Conservation (phyloP, 2,329 filamentous ascomycete species). For the Byssothecium circinans region DNA sequence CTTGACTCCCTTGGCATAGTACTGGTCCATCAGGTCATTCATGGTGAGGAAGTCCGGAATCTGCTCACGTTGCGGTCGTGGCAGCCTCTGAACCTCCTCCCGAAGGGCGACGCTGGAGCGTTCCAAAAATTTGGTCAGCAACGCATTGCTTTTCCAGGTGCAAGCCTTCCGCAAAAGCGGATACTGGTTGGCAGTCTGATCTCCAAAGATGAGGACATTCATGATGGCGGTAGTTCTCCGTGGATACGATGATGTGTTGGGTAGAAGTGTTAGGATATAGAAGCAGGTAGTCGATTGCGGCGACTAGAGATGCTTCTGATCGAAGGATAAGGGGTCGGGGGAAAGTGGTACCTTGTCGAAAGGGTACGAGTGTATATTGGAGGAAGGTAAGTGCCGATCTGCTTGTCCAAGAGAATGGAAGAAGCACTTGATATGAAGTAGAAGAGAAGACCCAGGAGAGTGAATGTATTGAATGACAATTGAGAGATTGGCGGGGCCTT, state of each 20-base stretch:
- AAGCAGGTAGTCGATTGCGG: conserved; percentile 1
- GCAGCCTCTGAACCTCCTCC: conserved; percentile 61
- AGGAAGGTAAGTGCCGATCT: not conserved
- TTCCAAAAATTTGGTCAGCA: conserved; percentile 65
- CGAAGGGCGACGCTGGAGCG: conserved; percentile 60
- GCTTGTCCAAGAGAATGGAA: conserved; percentile 9
- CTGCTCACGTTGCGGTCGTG: conserved; percentile 58
- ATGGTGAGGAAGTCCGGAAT: conserved; percentile 66
- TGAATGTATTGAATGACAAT: conserved; percentile 23
- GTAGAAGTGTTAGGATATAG: not conserved
- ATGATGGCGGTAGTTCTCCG: conserved; percentile 31
- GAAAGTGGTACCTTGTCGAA: not conserved
- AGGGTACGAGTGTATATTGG: not conserved
- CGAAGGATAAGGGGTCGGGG: not conserved
- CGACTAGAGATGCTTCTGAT: not conserved
- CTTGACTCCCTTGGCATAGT: conserved; percentile 60
- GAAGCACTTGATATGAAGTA: conserved; percentile 13
- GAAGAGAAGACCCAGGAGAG: conserved; percentile 24
- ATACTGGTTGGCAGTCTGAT: conserved; percentile 70
- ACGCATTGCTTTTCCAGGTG: conserved; percentile 56
- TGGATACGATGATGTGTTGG: conserved; percentile 26
- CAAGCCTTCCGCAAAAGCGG: conserved; percentile 57
- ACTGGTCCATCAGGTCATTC: conserved; percentile 66
- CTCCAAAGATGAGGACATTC: conserved; percentile 66
- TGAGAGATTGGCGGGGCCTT: conserved; percentile 30